A percentile compares a stretch with the other conserved stretches of the same genome.
phyloP scores from a whole-genome alignment of 1,284 basidiomycete genomes.

The Papiliotrema terrestris region DNA sequence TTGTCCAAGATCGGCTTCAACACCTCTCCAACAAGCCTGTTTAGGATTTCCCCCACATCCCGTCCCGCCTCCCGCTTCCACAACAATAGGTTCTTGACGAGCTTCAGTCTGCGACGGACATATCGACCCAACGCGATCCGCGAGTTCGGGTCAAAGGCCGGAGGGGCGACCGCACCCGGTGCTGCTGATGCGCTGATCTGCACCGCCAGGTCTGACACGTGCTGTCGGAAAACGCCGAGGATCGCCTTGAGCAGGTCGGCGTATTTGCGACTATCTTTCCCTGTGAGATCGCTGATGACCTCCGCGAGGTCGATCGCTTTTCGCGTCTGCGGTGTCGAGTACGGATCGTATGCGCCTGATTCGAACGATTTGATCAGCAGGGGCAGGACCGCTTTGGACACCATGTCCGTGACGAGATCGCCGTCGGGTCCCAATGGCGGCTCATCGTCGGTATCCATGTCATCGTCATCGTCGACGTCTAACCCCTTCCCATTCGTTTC shows the following conservation, averaged over 20 bases:
- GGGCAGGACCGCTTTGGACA: conserved; percentile 77
- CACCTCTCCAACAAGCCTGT: conserved; percentile 59
- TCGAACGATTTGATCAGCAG: conserved; percentile 66
- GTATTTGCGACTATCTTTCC: conserved; percentile 59
- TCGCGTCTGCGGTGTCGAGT: conserved; percentile 65
- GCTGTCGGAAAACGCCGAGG: conserved; percentile 58
- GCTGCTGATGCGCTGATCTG: conserved; percentile 43
- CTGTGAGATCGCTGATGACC: conserved; percentile 74
- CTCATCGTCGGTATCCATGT: conserved; percentile 52
- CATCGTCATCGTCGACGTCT: conserved; percentile 32
- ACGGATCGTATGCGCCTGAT: conserved; percentile 73
- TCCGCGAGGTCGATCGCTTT: conserved; percentile 71
- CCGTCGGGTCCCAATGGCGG: conserved; percentile 71
- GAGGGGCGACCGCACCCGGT: conserved; percentile 44
- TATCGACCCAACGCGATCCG: conserved; percentile 69
- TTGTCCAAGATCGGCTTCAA: conserved; percentile 66
- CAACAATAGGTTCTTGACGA: conserved; percentile 65
- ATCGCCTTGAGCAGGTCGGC: conserved; percentile 72
- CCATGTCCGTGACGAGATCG: conserved; percentile 82
- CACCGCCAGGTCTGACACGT: conserved; percentile 54
- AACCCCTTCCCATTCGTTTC: not conserved
- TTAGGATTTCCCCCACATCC: conserved; percentile 58
- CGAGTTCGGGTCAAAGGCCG: conserved; percentile 71
- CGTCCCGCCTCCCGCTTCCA: conserved; percentile 74
- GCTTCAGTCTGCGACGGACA: conserved; percentile 65